Conservation (phyloP, 768 basidiomycete species). For the Solioccasus polychromus region DNA sequence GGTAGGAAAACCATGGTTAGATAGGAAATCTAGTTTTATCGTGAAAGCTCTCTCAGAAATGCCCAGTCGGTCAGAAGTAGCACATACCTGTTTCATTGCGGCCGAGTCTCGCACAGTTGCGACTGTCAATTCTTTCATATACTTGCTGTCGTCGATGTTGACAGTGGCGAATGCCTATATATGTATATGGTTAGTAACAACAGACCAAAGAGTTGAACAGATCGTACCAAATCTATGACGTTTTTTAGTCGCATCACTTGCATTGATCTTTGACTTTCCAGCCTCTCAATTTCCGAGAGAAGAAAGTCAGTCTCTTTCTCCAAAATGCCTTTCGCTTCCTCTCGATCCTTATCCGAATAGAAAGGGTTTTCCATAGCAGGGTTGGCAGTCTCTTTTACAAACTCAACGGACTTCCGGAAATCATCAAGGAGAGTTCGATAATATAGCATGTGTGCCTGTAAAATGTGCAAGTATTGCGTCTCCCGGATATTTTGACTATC, state of each 20-base stretch:
- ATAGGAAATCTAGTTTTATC: conserved; percentile 36
- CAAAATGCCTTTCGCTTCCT: conserved; percentile 35
- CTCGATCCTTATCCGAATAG: conserved; percentile 12
- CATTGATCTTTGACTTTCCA: conserved; percentile 37
- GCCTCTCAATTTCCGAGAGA: conserved; percentile 46
- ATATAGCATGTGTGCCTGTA: conserved; percentile 58
- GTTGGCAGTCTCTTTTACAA: conserved; percentile 47
- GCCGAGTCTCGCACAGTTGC: conserved; percentile 43
- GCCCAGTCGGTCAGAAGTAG: conserved; percentile 17
- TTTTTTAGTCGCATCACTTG: conserved; percentile 30
- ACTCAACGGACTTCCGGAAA: conserved; percentile 50
- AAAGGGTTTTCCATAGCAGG: conserved; percentile 40
- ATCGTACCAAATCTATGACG: conserved; percentile 32
- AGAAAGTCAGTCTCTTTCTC: conserved; percentile 46
- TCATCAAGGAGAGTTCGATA: conserved; percentile 52
- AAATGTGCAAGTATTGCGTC: conserved; percentile 52
- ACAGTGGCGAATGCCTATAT: conserved; percentile 56
- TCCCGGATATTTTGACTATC: conserved; percentile 38
- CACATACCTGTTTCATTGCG: conserved; percentile 34
- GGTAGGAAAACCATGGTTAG: conserved; percentile 64
- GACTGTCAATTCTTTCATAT: conserved; percentile 50
- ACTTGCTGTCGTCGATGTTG: conserved; percentile 53
- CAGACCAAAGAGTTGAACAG: background rate
- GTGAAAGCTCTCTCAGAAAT: background rate
- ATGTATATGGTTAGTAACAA: background rate